Base-by-base conservation (phyloP, 1,139 yeast genomes). In the Blastobotrys raffinosifermentans region DNA sequence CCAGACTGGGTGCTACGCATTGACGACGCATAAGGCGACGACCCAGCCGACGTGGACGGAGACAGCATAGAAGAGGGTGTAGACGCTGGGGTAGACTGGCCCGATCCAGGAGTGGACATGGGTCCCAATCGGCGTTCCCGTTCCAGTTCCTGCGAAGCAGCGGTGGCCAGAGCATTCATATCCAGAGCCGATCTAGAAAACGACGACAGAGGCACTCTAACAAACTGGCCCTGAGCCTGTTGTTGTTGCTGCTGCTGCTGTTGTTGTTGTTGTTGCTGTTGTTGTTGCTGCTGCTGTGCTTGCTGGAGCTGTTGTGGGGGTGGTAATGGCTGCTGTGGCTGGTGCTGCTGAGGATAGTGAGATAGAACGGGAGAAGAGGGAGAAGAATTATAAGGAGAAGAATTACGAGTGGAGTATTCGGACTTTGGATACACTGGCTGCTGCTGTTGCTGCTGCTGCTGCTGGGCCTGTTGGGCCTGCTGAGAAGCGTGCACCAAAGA, bases 121-220 rank as follows among this genome's bases (percentile, higher is more conserved):
- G n/a, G n/a, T n/a, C n/a, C n/a, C n/a, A n/a, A n/a, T 25, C 27
- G 27, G 32, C 45, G 48, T 41, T 70, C 75, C 30, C 70, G 69
- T 51, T 72, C 81, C 39, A 84, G 67, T 56, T 83, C 91, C 54
- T 82, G 83, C 4, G 87, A 73, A 1, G 94, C 94, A 2, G 94
- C 93, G 18, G 81, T 74, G 3, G 93, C 94, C 43, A 84, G 63
- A 2, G 82, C 70, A 55, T 83, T 83, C 57, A 84, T 83, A 54
- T 81, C 86, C 60, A 75, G 70, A 37, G 72, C 68, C 16, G 60
- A 50, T 13, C 45, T 45, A 34, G 33, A 47, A 21, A 42, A 38
- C 25, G 49, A 34, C 23, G 52, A 38, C 31, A 43, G 27, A 25
- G 60, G 59, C 20, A 53, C 48, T 7, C 60, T 46, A 21, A 47